Base-by-base conservation (phyloP, 306 rosid genomes). In the Myrica gale region DNA sequence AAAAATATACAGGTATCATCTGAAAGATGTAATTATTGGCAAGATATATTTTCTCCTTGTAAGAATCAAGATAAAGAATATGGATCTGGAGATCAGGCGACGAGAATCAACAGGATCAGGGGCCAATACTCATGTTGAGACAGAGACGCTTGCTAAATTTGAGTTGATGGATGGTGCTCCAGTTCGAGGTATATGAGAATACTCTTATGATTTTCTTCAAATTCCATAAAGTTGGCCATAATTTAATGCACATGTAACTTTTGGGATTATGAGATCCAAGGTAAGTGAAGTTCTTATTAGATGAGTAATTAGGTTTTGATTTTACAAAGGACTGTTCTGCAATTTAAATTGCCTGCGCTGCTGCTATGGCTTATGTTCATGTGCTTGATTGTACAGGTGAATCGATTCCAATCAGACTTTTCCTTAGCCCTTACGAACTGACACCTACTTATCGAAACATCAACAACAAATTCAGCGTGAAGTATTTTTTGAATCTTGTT, bases 151-250 rank as follows among this genome's bases (percentile, higher is more conserved):
- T 70, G 99, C 99, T 60, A 95, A 95, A 85, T 92, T 92, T 56
- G 97, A 95, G 84, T 81, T 95, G 88, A 95, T 95, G 99, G 99
- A 92, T 84, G 99, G 99, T 72, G 99, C 99, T 85, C 99, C 99
- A 50, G 99, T 95, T 62, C 81, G 99, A 92, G 99, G 99, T 92
- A 82, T 80, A 79, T 80, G 45, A 26, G 41, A 76, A 66, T 66
- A 71, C 46, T 52, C 74, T 70, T 70, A 4, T 11, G 12, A 10
- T 56, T 17, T 7, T 21, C 48, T 52, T 17, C 41, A 57, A 21
- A 47, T 42, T 19, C n/a, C 4, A 50, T 32, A 32, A 32, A 32
- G 2, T 32, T 32, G 37, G 37, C 37, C 37, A 32, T 32, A 32
- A 2, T 11, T 48, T 48, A 48, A 48, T 48, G 53, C 37, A 48